A percentile compares a stretch with the other conserved stretches of the same genome.
Evolutionary conservation across 75 land plant genomes (phyloP).

Genomic region (Pinus taeda): DNA sequence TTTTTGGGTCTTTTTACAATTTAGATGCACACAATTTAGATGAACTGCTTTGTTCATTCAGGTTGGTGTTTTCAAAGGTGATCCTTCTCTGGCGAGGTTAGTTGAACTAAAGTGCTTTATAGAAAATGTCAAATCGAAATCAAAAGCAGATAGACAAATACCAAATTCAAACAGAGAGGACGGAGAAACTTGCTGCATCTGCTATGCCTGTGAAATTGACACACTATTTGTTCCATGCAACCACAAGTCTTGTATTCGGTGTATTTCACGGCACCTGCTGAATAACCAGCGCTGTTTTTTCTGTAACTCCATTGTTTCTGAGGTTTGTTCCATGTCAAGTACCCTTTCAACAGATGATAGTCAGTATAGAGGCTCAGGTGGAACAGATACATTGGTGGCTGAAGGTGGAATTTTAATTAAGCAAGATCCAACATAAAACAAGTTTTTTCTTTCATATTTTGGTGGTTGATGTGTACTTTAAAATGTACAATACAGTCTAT

Average conservation of each 20-base stretch:
- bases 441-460: neutral
- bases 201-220: slow-evolving; percentile 73
- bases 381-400: slow-evolving; percentile 1
- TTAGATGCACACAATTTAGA: neutral
- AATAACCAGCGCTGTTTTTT: slow-evolving; percentile 96
- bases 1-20: neutral
- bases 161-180: slow-evolving; percentile 15
- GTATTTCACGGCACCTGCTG: slow-evolving; percentile 85
- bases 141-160: slow-evolving; percentile 19
- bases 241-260: slow-evolving; percentile 80
- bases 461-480: neutral
- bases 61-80: slow-evolving; percentile 52
- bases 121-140: slow-evolving; percentile 37
- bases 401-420: slow-evolving; percentile 16
- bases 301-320: slow-evolving; percentile 68
- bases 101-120: slow-evolving; percentile 53
- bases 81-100: slow-evolving; percentile 58
- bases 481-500: slow-evolving; percentile 4
- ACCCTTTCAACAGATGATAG: slow-evolving; percentile 5
- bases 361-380: slow-evolving; percentile 10
- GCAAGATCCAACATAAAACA: slow-evolving; percentile 3
- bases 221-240: slow-evolving; percentile 78
- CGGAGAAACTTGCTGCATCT: slow-evolving; percentile 77
- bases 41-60: slow-evolving; percentile 1
- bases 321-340: slow-evolving; percentile 37